phyloP scores from a whole-genome alignment of 2,329 filamentous ascomycete genomes.

The Gliomastix tumulicola region DNA sequence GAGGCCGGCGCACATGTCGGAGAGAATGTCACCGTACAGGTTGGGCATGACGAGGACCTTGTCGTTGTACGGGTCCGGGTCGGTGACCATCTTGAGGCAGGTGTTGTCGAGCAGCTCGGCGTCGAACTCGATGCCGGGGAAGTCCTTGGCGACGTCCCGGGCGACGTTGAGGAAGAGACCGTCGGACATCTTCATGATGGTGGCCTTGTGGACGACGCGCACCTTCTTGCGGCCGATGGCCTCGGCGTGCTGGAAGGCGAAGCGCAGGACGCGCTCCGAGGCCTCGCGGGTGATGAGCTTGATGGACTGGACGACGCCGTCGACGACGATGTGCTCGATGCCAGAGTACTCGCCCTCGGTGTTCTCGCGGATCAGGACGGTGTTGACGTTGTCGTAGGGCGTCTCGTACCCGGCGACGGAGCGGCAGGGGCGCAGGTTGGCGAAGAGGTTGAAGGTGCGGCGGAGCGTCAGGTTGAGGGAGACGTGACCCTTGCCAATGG shows the following conservation, averaged over 20 bases:
- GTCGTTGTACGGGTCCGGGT: constrained; percentile 95
- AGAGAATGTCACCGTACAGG: constrained; percentile 98
- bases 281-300: constrained; percentile 98
- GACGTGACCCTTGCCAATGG: constrained; percentile 97
- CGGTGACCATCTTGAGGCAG: constrained; percentile 97
- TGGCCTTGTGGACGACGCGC: constrained; percentile 97
- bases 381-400: constrained; percentile 94
- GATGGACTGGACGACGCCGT: constrained; percentile 97
- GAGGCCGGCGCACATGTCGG: constrained; percentile 97
- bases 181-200: constrained; percentile 99
- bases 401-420: constrained; percentile 98
- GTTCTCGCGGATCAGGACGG: constrained; percentile 97
- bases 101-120: constrained; percentile 98
- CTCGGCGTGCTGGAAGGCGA: constrained; percentile 96
- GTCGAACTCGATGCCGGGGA: constrained; percentile 92
- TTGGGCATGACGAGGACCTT: constrained; percentile 98
- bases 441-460: constrained; percentile 99
- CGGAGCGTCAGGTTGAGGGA: constrained; percentile 98
- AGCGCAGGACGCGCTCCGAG: constrained; percentile 90
- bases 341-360: constrained; percentile 99
- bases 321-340: constrained; percentile 96
- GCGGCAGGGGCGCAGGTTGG: constrained; percentile 96
- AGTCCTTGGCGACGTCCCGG: constrained; percentile 85
- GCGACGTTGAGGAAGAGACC: constrained; percentile 93
- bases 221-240: constrained; percentile 94